These are phyloP conservation scores for Protomyces arabidopsidicola DNA, from an alignment of 1,139 yeast genomes.

Conservation along the genomic window DNA sequence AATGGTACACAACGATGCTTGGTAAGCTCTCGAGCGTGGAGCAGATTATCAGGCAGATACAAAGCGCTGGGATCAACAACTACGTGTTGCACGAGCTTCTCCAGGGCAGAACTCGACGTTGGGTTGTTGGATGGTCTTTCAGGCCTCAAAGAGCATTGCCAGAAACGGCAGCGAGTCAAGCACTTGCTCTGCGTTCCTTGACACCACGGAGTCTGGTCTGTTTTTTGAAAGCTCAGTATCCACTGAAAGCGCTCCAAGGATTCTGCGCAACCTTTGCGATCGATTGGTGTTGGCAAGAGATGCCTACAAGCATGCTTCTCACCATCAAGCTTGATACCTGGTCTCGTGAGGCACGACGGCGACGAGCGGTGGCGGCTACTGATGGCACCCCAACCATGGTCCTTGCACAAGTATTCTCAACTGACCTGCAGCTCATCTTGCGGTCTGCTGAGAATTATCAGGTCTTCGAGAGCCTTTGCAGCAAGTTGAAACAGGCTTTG, in stretches of 20 bases:
- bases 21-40: conserved; percentile 33
- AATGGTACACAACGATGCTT: conserved; percentile 35
- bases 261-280: conserved; percentile 3
- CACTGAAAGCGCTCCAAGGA: not conserved
- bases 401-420: not conserved
- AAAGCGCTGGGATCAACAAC: conserved; percentile 24
- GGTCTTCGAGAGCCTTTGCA: conserved; percentile 33
- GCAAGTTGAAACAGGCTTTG: conserved; percentile 29
- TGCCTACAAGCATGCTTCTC: not conserved
- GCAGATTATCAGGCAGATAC: conserved; percentile 19
- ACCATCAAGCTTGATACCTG: not conserved
- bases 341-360: not conserved
- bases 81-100: conserved; percentile 32
- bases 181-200: not conserved
- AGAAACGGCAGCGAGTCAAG: conserved; percentile 5
- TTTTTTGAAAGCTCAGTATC: not conserved
- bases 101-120: conserved; percentile 37
- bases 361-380: too few relatives aligned
- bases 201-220: not conserved
- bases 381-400: too few relatives aligned
- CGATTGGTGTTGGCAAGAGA: not conserved
- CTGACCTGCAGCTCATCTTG: conserved; percentile 30
- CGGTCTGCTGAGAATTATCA: conserved; percentile 27
- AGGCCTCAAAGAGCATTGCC: conserved; percentile 26
- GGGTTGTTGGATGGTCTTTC: conserved; percentile 43